These are phyloP conservation scores for Rubia yunnanensis DNA, from an alignment of 257 asterid species.

Conservation along the genomic window DNA sequence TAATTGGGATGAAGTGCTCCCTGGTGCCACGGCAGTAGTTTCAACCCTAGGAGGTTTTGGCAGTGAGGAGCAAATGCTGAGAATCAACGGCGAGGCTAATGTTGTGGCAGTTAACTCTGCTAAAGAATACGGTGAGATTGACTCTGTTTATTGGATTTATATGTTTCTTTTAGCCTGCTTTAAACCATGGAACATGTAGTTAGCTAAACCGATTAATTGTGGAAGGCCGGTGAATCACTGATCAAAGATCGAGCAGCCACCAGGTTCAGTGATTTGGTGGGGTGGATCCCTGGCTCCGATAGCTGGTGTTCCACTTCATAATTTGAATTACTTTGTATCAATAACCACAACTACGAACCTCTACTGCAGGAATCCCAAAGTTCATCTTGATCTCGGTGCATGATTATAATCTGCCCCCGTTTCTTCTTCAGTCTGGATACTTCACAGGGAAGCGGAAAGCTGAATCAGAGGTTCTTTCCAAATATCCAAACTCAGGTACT, in stretches of 20 bases:
- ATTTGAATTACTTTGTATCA: not conserved
- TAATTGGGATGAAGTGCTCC: constrained; percentile 88
- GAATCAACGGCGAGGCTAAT: constrained; percentile 98
- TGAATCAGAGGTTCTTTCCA: constrained; percentile 88
- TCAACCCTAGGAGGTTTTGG: constrained; percentile 98
- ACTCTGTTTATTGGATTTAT: not conserved
- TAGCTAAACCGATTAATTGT: not conserved
- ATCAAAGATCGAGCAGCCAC: too few species aligned
- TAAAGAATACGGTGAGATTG: constrained; percentile 66
- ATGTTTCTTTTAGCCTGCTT: not conserved
- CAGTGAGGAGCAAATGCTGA: constrained; percentile 85
- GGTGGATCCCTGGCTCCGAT: too few species aligned
- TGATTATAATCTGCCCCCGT: constrained; percentile 88
- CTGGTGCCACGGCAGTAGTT: constrained; percentile 85
- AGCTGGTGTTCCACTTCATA: too few species aligned
- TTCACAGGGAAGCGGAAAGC: constrained; percentile 96
- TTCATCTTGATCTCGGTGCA: constrained; percentile 93
- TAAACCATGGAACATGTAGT: too few species aligned
- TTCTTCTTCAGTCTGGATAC: constrained; percentile 67
- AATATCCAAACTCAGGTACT: constrained; percentile 77
- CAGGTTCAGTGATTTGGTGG: too few species aligned
- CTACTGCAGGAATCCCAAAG: constrained; percentile 66
- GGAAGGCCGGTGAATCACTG: too few species aligned
- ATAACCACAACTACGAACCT: not conserved
- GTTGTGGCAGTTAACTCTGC: constrained; percentile 88